Conservation (phyloP, 805 yeast genomes). For the Pichia deserticola region DNA sequence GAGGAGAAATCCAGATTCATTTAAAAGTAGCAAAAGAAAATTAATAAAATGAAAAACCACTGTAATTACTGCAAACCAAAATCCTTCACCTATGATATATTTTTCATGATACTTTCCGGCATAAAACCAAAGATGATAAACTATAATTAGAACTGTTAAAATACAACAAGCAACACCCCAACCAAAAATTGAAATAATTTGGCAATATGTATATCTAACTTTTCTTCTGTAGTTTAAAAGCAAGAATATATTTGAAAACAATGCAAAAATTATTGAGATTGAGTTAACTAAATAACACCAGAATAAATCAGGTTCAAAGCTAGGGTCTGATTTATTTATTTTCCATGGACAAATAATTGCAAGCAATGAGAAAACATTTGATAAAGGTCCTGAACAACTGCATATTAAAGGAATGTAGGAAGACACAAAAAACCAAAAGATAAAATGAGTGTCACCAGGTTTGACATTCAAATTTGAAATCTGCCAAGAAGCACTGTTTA, state of each 20-base stretch:
- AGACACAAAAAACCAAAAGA: slow-evolving; percentile 57
- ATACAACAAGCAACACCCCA: slow-evolving; percentile 56
- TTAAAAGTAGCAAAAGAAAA: slow-evolving; percentile 42
- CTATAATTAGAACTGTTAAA: slow-evolving; percentile 41
- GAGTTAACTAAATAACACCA: slow-evolving; percentile 52
- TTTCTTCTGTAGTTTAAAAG: slow-evolving; percentile 60
- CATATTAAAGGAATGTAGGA: slow-evolving; percentile 68
- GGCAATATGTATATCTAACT: slow-evolving; percentile 53
- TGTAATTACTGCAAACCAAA: slow-evolving; percentile 71
- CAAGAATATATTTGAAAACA: slow-evolving; percentile 60
- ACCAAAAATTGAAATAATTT: slow-evolving; percentile 50
- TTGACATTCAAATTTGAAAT: slow-evolving; percentile 23
- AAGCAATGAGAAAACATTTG: slow-evolving; percentile 65
- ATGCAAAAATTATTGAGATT: slow-evolving; percentile 56
- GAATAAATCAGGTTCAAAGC: slow-evolving; percentile 7
- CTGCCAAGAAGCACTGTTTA: slow-evolving; percentile 26
- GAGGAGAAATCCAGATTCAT: slow-evolving; percentile 52
- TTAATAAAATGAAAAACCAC: slow-evolving; percentile 54
- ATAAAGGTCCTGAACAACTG: slow-evolving; percentile 73
- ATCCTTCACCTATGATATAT: slow-evolving; percentile 49
- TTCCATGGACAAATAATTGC: slow-evolving; percentile 68
- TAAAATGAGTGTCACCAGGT: slow-evolving; percentile 27
- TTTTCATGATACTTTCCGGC: slow-evolving; percentile 12
- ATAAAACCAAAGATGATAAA: slow-evolving; percentile 22
- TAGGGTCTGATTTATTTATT: slow-evolving; percentile 5